Conservation (phyloP, 306 rosid species). For the Spatholobus suberectus region DNA sequence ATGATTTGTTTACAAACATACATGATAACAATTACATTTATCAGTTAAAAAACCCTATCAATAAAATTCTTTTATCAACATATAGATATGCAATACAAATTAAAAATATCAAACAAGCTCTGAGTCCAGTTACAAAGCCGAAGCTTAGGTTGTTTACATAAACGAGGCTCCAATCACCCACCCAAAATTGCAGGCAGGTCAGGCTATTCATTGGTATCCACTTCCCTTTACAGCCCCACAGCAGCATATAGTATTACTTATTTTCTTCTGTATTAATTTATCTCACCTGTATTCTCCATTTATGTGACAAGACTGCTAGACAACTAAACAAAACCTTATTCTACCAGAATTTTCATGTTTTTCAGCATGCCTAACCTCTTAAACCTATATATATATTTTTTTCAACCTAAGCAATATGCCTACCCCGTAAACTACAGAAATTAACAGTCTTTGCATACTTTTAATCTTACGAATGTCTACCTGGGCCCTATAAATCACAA, state of each 20-base stretch:
- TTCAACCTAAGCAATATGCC: neutral
- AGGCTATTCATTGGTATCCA: neutral
- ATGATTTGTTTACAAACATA: neutral
- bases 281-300: neutral
- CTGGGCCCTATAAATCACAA: neutral
- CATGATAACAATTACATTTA: neutral
- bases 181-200: neutral
- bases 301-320: neutral
- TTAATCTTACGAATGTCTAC: conserved; percentile 5
- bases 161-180: neutral
- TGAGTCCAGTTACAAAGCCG: neutral
- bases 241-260: neutral
- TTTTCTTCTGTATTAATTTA: neutral
- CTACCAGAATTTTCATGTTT: conserved; percentile 4
- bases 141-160: neutral
- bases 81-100: neutral
- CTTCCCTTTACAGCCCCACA: neutral
- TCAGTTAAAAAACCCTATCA: neutral
- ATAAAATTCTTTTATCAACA: neutral
- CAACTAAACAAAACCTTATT: neutral
- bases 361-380: conserved; percentile 16
- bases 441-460: neutral
- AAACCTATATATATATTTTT: neutral
- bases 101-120: neutral
- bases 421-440: neutral